Base-by-base conservation (phyloP, 495 filamentous ascomycete species). In the Penicillium manginii region DNA sequence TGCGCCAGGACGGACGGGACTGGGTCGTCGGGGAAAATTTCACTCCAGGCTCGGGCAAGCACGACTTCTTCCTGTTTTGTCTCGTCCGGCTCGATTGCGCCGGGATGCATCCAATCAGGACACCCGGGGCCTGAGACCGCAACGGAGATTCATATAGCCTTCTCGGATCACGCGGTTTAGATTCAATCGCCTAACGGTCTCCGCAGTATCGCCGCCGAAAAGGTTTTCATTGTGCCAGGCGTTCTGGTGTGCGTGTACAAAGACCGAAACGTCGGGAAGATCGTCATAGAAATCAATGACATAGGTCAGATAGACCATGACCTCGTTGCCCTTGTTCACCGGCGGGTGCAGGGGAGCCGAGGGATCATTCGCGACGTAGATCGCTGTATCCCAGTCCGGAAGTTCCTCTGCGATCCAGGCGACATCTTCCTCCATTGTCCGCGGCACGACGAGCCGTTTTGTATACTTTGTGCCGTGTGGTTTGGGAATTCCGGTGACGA, bases 301-400 rank as follows among this genome's bases (percentile, higher is more conserved):
- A 62, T 86, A 91, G 49, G 81, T 86, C 52, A 90, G 74, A 65
- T 92, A 92, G 9, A 88, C 78, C 79, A 91, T 86, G 14, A 86
- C 89, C 67, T 93, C 89, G 61, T 91, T 84, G 11, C 89, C 90
- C 69, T 91, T 91, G 62, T 90, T 90, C 60, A 82, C 81, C 0
- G 86, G 87, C 2, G 88, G 84, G 65, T 89, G 87, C 4, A 85
- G 73, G 8, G 76, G 75, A 1, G 87, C 86, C 0, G 63, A 71
- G 12, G 82, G 79, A 60, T 88, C 83, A 59, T 91, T 83, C 50
- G 81, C 87, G 35, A 84, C 78, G 63, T 91, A 91, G 22, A 88
- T 73, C n/a, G 85, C 82, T 17, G 77, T 73, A n/a, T 78, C 64
- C 60, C 88, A 77, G 37, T 84, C 83, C 11, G 76, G 84, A 3